Evolutionary conservation across 768 basidiomycete species (phyloP).

Genomic region (Imleria badia): DNA sequence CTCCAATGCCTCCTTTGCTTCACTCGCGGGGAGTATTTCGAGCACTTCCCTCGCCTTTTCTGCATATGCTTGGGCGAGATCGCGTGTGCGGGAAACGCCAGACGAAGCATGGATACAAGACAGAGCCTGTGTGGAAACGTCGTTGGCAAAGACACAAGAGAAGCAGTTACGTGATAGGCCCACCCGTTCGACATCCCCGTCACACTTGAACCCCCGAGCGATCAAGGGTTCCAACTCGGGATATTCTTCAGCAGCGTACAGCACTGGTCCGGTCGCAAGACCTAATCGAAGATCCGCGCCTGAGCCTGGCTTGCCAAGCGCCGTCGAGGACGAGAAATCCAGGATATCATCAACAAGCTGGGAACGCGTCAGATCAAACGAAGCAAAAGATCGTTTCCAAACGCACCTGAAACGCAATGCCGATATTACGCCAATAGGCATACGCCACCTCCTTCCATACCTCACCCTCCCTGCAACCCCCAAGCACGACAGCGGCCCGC

Average conservation of each 20-base stretch:
- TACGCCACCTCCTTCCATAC: constrained; percentile 88
- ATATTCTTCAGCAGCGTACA: constrained; percentile 87
- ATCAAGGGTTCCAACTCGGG: constrained; percentile 77
- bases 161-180: constrained; percentile 18
- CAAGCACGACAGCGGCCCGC: constrained; percentile 82
- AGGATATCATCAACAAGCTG: constrained; percentile 95
- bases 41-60: constrained; percentile 76
- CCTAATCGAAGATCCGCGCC: constrained; percentile 83
- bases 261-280: constrained; percentile 79
- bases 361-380: background rate
- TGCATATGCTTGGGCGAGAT: constrained; percentile 74
- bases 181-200: constrained; percentile 82
- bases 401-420: background rate
- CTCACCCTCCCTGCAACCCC: constrained; percentile 76
- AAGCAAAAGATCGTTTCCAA: background rate
- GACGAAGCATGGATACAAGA: constrained; percentile 58
- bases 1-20: constrained; percentile 75
- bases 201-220: constrained; percentile 67
- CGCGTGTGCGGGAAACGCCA: constrained; percentile 75
- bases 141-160: background rate
- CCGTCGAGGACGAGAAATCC: constrained; percentile 48
- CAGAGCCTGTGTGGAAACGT: constrained; percentile 43
- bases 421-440: background rate
- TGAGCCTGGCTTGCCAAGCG: constrained; percentile 84
- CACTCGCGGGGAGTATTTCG: constrained; percentile 71